These are phyloP conservation scores for Cavenderia fasciculata DNA, from an alignment of 78 protist species.

Conservation along the genomic window DNA sequence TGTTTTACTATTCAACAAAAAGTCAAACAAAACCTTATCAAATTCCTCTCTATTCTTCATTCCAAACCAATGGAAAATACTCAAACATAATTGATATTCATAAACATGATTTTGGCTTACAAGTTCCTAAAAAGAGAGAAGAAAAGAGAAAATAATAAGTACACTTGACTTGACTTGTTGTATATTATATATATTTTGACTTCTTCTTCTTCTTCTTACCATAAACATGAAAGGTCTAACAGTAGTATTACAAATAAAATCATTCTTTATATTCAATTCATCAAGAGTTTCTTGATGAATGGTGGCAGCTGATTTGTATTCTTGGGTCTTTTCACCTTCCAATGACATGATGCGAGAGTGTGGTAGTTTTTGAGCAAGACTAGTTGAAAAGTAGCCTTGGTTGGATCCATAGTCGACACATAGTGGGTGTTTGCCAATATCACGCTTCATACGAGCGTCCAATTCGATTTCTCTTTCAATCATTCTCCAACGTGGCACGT, in stretches of 20 bases:
- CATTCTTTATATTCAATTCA: constrained; percentile 2
- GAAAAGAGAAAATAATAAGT: too few species aligned
- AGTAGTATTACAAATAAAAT: constrained; percentile 30
- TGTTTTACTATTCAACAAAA: constrained; percentile 11
- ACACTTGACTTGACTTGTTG: not conserved
- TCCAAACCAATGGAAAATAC: constrained; percentile 69
- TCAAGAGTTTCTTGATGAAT: constrained; percentile 2
- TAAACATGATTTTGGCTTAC: not conserved
- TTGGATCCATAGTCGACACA: constrained; percentile 65
- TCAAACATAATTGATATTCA: constrained; percentile 59
- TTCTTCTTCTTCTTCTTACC: not conserved
- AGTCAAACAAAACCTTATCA: constrained; percentile 25
- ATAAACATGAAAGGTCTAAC: constrained; percentile 11
- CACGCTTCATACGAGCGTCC: not conserved
- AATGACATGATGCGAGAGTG: not conserved
- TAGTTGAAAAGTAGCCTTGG: constrained; percentile 41
- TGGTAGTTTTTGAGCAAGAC: constrained; percentile 41
- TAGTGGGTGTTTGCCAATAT: not conserved
- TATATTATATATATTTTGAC: not conserved
- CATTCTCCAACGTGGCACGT: constrained; percentile 72
- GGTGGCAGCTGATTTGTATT: constrained; percentile 1
- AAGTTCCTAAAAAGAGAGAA: not conserved
- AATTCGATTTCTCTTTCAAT: constrained; percentile 60
- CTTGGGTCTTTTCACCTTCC: constrained; percentile 51
- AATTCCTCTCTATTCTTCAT: constrained; percentile 50